phyloP scores from a whole-genome alignment of 1,284 basidiomycete species.

The Ceratobasidium sp. region DNA sequence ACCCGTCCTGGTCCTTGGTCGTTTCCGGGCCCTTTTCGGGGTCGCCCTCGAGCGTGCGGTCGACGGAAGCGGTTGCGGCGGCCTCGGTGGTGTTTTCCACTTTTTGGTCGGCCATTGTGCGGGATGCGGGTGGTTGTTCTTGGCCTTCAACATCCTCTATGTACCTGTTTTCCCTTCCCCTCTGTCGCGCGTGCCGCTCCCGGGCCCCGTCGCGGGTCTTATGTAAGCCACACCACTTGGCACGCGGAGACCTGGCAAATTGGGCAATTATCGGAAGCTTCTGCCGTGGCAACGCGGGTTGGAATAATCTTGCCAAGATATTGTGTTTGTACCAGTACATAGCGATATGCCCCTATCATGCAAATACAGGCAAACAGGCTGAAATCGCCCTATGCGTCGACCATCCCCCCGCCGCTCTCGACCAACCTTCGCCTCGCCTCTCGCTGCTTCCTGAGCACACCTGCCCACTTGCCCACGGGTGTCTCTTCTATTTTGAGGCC shows the following conservation, averaged over 20 bases:
- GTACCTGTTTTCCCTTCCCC: not conserved
- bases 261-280: too few relatives aligned
- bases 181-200: slow-evolving; percentile 4
- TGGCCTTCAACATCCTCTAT: not conserved
- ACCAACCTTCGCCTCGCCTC: slow-evolving; percentile 78
- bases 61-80: not conserved
- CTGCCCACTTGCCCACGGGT: slow-evolving; percentile 83
- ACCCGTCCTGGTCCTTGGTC: slow-evolving; percentile 6
- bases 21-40: slow-evolving; percentile 20
- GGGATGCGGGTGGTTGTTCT: not conserved
- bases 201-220: slow-evolving; percentile 23
- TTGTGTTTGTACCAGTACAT: not conserved
- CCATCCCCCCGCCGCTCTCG: slow-evolving; percentile 56
- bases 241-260: slow-evolving; percentile 2
- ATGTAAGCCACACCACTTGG: not conserved
- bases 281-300: too few relatives aligned
- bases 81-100: not conserved
- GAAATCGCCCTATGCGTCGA: slow-evolving; percentile 5
- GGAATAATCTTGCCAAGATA: too few relatives aligned
- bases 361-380: not conserved
- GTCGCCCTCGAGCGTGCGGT: slow-evolving; percentile 3
- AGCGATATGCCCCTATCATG: not conserved
- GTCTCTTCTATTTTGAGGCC: slow-evolving; percentile 71
- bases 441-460: slow-evolving; percentile 81
- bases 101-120: slow-evolving; percentile 7